A percentile compares a stretch with the other conserved stretches of the same genome.
Evolutionary conservation across 306 rosid species (phyloP).

Genomic region (Quercus cerris): DNA sequence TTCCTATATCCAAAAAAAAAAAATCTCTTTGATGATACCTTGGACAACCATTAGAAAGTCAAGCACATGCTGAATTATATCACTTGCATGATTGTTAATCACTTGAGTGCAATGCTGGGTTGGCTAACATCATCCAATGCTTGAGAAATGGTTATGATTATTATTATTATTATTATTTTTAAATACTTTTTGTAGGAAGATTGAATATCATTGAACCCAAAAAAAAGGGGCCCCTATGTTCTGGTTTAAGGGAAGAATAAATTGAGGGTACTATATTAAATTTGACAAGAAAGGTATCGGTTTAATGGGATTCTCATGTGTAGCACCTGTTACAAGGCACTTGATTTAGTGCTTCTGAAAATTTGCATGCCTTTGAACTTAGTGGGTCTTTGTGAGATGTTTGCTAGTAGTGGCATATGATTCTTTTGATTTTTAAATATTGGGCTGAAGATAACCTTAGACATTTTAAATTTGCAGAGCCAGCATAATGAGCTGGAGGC

Average conservation of each 20-base stretch:
- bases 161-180: background rate
- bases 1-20: no score
- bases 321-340: background rate
- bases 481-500: slow-evolving; percentile 36
- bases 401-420: background rate
- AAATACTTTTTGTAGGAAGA: background rate
- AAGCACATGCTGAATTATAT: background rate
- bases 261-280: background rate
- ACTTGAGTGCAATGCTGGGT: background rate
- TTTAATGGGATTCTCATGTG: background rate
- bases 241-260: background rate
- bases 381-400: background rate
- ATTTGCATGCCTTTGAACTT: background rate
- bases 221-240: background rate
- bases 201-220: background rate
- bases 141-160: background rate
- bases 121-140: background rate
- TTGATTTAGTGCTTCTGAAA: background rate
- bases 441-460: background rate
- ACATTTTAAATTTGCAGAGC: slow-evolving; percentile 25
- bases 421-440: slow-evolving; percentile 1
- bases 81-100: background rate
- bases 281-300: background rate
- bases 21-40: background rate
- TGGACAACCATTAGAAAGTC: background rate